Conservation (phyloP, 192 early-diverging fungal species). For the Coemansia sp. region DNA sequence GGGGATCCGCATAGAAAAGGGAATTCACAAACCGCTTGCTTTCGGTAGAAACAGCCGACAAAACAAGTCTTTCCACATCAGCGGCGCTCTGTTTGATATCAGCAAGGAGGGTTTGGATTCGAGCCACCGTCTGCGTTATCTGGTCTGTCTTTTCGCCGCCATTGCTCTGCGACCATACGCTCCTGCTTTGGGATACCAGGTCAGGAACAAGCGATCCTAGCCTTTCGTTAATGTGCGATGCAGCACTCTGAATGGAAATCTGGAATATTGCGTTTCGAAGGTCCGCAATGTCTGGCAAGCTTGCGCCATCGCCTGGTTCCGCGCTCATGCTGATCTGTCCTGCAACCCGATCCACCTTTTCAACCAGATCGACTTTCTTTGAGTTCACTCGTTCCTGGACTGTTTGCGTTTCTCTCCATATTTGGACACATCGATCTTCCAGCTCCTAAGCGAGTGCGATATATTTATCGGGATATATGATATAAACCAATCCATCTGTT, state of each 20-base stretch:
- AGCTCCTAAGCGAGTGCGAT: slow-evolving; percentile 2
- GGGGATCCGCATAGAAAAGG: slow-evolving; percentile 26
- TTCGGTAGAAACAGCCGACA: background rate
- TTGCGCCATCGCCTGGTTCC: slow-evolving; percentile 2
- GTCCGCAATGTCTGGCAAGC: background rate
- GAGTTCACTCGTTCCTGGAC: slow-evolving; percentile 5
- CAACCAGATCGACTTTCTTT: slow-evolving; percentile 9
- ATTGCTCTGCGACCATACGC: slow-evolving; percentile 15
- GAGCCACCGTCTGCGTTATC: background rate
- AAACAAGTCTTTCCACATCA: background rate
- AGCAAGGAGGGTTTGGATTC: background rate
- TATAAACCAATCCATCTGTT: no score
- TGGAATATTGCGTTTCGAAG: slow-evolving; percentile 18
- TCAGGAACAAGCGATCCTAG: slow-evolving; percentile 10
- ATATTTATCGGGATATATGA: no score
- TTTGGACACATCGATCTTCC: slow-evolving; percentile 27
- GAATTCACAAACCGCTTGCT: slow-evolving; percentile 16
- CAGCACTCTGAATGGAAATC: slow-evolving; percentile 18
- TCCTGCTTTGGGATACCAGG: background rate
- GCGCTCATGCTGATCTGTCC: slow-evolving; percentile 32
- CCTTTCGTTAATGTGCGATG: slow-evolving; percentile 9
- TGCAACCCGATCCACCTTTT: slow-evolving; percentile 29
- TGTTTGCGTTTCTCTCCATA: slow-evolving; percentile 5
- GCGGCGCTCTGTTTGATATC: background rate
- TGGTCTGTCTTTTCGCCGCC: slow-evolving; percentile 2